Evolutionary conservation across 768 basidiomycete species (phyloP).

Genomic region (Royoungia palumana): DNA sequence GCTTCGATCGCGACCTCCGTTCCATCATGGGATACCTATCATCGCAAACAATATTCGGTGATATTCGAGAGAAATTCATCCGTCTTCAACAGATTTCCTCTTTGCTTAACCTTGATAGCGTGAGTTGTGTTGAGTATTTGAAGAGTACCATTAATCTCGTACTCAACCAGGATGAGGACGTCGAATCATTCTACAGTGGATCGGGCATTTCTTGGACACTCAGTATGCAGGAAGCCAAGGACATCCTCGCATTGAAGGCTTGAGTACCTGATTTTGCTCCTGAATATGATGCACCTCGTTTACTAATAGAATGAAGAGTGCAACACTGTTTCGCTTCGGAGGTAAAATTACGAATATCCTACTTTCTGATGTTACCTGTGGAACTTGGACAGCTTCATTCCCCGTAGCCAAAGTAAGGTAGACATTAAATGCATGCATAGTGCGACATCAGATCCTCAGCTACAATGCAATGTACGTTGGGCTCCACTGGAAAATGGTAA

Average conservation of each 20-base stretch:
- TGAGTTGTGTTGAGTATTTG: constrained; percentile 24
- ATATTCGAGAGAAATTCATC: constrained; percentile 87
- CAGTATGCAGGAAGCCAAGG: constrained; percentile 70
- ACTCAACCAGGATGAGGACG: constrained; percentile 75
- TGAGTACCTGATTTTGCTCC: constrained; percentile 2
- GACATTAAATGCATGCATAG: background rate
- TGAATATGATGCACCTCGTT: background rate
- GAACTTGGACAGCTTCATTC: too few species aligned
- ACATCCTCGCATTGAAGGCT: constrained; percentile 58
- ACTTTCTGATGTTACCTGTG: too few species aligned
- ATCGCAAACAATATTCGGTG: constrained; percentile 86
- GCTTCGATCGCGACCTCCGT: constrained; percentile 90
- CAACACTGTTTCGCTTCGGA: too few species aligned
- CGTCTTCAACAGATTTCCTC: constrained; percentile 92
- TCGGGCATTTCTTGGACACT: constrained; percentile 91
- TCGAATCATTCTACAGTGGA: constrained; percentile 91
- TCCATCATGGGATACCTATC: constrained; percentile 80
- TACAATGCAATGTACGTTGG: constrained; percentile 2
- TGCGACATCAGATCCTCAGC: background rate
- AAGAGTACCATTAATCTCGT: constrained; percentile 4
- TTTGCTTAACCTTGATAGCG: constrained; percentile 81
- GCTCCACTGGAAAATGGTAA: constrained; percentile 6
- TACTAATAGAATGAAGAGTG: too few species aligned
- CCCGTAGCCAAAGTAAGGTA: too few species aligned
- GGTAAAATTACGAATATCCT: too few species aligned